Conservation (phyloP, 495 filamentous ascomycete species). For the Daldinia loculata region DNA sequence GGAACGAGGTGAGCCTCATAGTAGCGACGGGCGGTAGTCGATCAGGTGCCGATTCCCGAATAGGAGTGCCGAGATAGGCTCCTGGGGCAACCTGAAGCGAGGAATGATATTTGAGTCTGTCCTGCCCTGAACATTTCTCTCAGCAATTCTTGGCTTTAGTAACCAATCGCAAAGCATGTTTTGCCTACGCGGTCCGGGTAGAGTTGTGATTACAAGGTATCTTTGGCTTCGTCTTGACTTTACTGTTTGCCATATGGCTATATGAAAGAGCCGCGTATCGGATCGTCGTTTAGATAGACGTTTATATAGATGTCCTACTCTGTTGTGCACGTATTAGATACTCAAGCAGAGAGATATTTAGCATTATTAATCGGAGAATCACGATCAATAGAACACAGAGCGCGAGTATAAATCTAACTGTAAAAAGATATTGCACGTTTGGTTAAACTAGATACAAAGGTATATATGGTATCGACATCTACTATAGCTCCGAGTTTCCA, state of each 20-base stretch:
- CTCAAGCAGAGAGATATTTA: too few species aligned
- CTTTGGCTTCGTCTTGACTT: not conserved
- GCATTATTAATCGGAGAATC: not conserved
- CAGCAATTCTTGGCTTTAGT: not conserved
- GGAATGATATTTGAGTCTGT: not conserved
- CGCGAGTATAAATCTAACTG: constrained; percentile 11
- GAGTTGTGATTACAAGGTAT: not conserved
- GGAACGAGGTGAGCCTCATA: constrained; percentile 5
- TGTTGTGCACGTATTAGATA: not conserved
- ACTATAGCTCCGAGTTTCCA: constrained; percentile 25
- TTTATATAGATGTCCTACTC: not conserved
- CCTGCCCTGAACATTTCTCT: not conserved
- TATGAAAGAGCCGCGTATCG: not conserved
- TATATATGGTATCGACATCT: constrained; percentile 37
- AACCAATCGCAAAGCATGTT: constrained; percentile 5
- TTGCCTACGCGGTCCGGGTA: constrained; percentile 12
- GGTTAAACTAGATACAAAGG: constrained; percentile 39
- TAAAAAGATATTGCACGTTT: constrained; percentile 20
- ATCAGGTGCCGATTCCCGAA: constrained; percentile 11
- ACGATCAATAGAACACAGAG: not conserved
- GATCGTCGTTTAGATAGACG: not conserved
- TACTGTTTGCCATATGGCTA: not conserved
- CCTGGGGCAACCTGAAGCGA: constrained; percentile 20
- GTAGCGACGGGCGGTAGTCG: not conserved
- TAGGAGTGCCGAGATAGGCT: not conserved